Conservation (phyloP, 495 filamentous ascomycete species). For the Aspergillus bridgeri region DNA sequence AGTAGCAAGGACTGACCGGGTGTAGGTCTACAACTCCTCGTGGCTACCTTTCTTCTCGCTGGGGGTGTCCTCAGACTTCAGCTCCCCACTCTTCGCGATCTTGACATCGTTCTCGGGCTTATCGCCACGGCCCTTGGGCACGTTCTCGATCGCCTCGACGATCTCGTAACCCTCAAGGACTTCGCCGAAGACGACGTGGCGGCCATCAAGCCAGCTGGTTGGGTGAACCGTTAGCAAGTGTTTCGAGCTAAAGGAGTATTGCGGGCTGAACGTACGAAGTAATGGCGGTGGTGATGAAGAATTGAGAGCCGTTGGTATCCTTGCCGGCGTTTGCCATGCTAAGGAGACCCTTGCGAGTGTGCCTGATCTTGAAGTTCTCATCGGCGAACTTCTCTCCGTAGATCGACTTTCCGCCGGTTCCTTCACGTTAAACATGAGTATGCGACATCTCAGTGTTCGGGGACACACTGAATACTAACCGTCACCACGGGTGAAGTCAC, state of each 20-base stretch:
- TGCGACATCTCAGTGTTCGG: not conserved
- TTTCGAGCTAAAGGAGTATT: not conserved
- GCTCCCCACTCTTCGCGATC: constrained; percentile 93
- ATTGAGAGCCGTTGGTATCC: constrained; percentile 98
- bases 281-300: constrained; percentile 89
- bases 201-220: constrained; percentile 81
- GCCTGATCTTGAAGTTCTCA: constrained; percentile 99
- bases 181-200: constrained; percentile 89
- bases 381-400: constrained; percentile 94
- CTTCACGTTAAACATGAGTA: constrained; percentile 23
- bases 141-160: constrained; percentile 83
- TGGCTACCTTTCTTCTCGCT: constrained; percentile 81
- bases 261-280: constrained; percentile 60
- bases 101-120: constrained; percentile 73
- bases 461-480: constrained; percentile 36
- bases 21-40: constrained; percentile 76
- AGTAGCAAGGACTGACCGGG: constrained; percentile 25
- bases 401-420: constrained; percentile 96
- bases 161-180: constrained; percentile 89
- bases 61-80: constrained; percentile 49
- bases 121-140: constrained; percentile 66
- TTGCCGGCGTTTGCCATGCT: constrained; percentile 97
- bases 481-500: constrained; percentile 96
- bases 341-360: constrained; percentile 61
- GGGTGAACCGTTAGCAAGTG: constrained; percentile 22